Evolutionary conservation across 192 early-diverging fungal species (phyloP), one percentile per base, ranked within the genome.

Genomic region (Backusella circina): DNA sequence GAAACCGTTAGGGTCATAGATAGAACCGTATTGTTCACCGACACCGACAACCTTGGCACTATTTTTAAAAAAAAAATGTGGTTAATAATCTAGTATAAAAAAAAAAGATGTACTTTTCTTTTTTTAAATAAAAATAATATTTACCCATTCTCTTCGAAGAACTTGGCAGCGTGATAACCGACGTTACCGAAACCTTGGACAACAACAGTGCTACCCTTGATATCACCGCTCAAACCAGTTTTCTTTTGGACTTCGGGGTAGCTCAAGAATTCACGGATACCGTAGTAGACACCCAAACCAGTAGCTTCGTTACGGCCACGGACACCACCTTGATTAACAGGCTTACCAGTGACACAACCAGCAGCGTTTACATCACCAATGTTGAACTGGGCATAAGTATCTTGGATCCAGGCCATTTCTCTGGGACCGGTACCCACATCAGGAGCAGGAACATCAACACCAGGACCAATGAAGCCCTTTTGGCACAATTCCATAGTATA

Each of bases 161-260:
- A 95, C 78, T 93, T 92, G 64, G 92, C 89, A 28, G 92, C 91
- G 84, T 90, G 93, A 84, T 91, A 93, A 44, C 93, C 93, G 70
- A 95, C 93, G 71, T 95, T 95, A 74, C 93, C 93, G 65, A 95
- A 94, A 54, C 93, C 93, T 85, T 95, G 93, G 66, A 95, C 89
- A 74, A 94, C 84, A 38, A 95, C 90, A 21, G 78, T 86, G 67
- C 73, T 82, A 75, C 83, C 93, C 30, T 85, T 75, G 54, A 95
- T 83, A 15, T 84, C 80, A 51, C 88, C 91, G 39, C 71, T 82
- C 61, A 93, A 84, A 15, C 89, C 86, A 30, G 90, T 90, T 76
- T 85, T 82, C 80, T 90, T 79, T 76, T 94, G 93, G 39, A 95
- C 89, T 77, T 94, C 93, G n/a, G 90, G 90, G 80, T 88, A 95